These are phyloP conservation scores for Cyberlindnera amylophila DNA, from an alignment of 805 yeast genomes.

Conservation along the genomic window DNA sequence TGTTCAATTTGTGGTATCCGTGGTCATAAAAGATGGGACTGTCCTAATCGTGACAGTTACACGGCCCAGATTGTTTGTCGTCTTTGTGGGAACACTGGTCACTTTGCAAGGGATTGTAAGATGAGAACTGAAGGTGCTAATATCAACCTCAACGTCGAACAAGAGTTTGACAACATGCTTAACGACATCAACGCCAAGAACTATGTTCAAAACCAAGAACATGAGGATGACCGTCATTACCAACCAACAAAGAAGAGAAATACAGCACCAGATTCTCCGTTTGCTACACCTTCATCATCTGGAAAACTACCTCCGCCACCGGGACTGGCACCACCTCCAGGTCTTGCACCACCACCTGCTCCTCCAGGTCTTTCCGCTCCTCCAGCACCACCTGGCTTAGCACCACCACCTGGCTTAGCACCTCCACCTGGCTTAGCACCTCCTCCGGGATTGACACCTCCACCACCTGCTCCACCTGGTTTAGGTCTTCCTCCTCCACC, in stretches of 20 bases:
- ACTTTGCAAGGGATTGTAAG: slow-evolving; percentile 82
- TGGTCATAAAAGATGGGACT: slow-evolving; percentile 62
- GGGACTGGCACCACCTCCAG: slow-evolving; percentile 11
- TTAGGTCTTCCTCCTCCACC: slow-evolving; percentile 1
- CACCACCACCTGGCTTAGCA: slow-evolving; percentile 1
- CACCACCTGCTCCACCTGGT: not conserved
- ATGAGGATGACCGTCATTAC: not conserved
- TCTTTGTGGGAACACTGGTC: slow-evolving; percentile 80
- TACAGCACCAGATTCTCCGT: slow-evolving; percentile 4
- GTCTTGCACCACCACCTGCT: slow-evolving; percentile 4
- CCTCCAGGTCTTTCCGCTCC: slow-evolving; percentile 4
- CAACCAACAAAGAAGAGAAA: slow-evolving; percentile 18
- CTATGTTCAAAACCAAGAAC: slow-evolving; percentile 5
- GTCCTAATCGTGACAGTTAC: slow-evolving; percentile 53
- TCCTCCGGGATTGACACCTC: slow-evolving; percentile 9
- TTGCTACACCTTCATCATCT: slow-evolving; percentile 2
- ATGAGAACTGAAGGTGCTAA: slow-evolving; percentile 14
- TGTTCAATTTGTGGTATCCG: slow-evolving; percentile 63
- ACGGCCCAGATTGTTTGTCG: slow-evolving; percentile 62
- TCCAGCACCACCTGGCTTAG: not conserved
- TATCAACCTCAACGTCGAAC: slow-evolving; percentile 33
- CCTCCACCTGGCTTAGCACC: slow-evolving; percentile 5
- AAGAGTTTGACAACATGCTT: slow-evolving; percentile 50
- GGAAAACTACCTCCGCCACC: slow-evolving; percentile 25
- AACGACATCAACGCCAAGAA: slow-evolving; percentile 38